Base-by-base conservation (phyloP, 495 filamentous ascomycete genomes). In the Penicillium verhagenii region DNA sequence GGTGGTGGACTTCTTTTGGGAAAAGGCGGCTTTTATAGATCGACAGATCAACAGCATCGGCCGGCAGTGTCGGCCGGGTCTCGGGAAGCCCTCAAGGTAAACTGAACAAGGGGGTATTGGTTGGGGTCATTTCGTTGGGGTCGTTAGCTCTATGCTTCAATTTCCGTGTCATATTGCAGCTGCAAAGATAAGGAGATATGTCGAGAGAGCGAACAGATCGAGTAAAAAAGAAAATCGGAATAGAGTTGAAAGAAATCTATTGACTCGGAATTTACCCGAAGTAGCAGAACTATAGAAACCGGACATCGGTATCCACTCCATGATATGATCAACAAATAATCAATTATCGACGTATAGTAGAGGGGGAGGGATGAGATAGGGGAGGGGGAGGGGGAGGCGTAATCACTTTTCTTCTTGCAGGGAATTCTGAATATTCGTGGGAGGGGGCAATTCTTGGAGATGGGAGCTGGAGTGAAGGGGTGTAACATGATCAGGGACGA, bases 261-360 rank as follows among this genome's bases (percentile, higher is more conserved):
- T 20, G 5, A 40, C 19, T 16, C 23, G 14, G 23, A 7, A 45
- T 45, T 45, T 25, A 14, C 42, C 42, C 25, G 48, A 59, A 53
- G 56, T 56, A 63, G 56, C 56, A 59, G 26, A 40, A 42, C 48
- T 54, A 47, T 42, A 29, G 26, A 48, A 44, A 29, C 28, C 44
- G 50, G 39, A 51, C 58, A 59, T 44, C 39, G 33, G 16, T 39
- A 19, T 25, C 42, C 42, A 28, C 42, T 45, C 42, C 42, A n/a
- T 43, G n/a, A 39, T n/a, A n/a, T 43, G 28, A 24, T 45, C 23
- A 16, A 45, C 20, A 45, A 48, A 48, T 33, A 47, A 28, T 3
- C 45, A 10, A 33, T 47, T 13, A 26, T 43, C 19, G 40, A 26
- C 23, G 23, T 24, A 9, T 21, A 26, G 42, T n/a, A 14, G 23